Evolutionary conservation across 257 asterid genomes (phyloP).

Genomic region (Nicotiana tabacum): DNA sequence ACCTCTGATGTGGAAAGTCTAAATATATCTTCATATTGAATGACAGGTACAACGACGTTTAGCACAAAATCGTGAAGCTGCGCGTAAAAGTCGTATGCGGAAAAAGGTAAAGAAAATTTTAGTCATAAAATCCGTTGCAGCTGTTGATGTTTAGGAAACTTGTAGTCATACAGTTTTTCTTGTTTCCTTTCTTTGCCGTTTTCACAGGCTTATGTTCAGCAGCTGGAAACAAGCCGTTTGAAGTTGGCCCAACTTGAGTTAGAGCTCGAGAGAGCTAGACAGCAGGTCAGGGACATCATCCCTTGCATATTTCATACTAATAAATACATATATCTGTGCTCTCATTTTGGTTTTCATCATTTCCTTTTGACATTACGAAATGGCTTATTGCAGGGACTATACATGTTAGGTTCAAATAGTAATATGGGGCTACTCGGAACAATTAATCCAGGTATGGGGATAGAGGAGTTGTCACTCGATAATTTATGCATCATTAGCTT

Average conservation of each 20-base stretch:
- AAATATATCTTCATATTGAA: not conserved
- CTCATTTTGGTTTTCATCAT: not conserved
- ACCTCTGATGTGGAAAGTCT: not conserved
- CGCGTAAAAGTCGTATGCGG: conserved; percentile 76
- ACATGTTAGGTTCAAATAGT: conserved; percentile 43
- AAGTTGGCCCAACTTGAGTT: conserved; percentile 83
- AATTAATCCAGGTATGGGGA: conserved; percentile 44
- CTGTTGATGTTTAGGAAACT: not conserved
- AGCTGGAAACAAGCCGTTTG: conserved; percentile 78
- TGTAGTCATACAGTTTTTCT: not conserved
- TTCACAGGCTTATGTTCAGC: conserved; percentile 82
- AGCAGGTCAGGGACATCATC: conserved; percentile 36
- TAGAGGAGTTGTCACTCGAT: not conserved
- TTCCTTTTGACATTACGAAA: not conserved
- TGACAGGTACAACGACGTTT: conserved; percentile 68
- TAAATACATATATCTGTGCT: not conserved
- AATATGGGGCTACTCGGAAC: conserved; percentile 46
- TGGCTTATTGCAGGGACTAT: conserved; percentile 42
- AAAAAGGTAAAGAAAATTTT: conserved; percentile 57
- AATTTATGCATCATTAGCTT: not conserved
- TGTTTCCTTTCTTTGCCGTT: not conserved
- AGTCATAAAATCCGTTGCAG: not conserved
- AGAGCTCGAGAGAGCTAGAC: conserved; percentile 84
- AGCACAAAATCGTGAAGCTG: conserved; percentile 97
- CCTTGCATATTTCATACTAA: not conserved